Evolutionary conservation across 345 rosid species (phyloP).

Genomic region (Cardiospermum halicacabum): DNA sequence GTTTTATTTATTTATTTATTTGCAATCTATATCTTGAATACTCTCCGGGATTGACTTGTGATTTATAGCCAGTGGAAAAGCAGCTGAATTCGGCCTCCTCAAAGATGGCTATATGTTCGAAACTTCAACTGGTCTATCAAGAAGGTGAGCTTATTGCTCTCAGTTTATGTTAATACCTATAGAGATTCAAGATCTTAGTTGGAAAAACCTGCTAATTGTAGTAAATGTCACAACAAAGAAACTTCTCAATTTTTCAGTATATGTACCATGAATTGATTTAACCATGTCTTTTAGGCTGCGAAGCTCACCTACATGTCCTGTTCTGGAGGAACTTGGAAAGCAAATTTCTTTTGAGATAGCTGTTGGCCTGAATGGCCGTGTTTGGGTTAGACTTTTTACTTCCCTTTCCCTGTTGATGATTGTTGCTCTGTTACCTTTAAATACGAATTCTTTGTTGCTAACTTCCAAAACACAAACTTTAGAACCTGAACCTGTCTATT

Average conservation of each 20-base stretch:
- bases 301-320: slow-evolving; percentile 68
- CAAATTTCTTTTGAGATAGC: slow-evolving; percentile 74
- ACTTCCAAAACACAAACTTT: background rate
- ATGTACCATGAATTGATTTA: slow-evolving; percentile 4
- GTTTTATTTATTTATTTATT: background rate
- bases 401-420: background rate
- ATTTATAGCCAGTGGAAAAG: slow-evolving; percentile 65
- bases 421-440: background rate
- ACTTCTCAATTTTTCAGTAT: background rate
- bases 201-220: background rate
- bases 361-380: slow-evolving; percentile 77
- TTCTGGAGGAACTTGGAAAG: slow-evolving; percentile 77
- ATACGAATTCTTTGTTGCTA: too few species aligned
- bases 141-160: slow-evolving; percentile 48
- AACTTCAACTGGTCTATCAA: slow-evolving; percentile 72
- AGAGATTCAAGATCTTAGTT: background rate
- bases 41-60: slow-evolving; percentile 11
- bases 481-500: slow-evolving; percentile 1
- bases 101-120: slow-evolving; percentile 82
- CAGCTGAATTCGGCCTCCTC: slow-evolving; percentile 67
- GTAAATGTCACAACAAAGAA: background rate
- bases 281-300: slow-evolving; percentile 42
- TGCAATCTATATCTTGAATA: slow-evolving; percentile 1
- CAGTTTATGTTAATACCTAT: background rate
- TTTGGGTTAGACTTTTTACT: slow-evolving; percentile 45